Conservation (phyloP, 306 rosid genomes). For the Cicer yamashitae region DNA sequence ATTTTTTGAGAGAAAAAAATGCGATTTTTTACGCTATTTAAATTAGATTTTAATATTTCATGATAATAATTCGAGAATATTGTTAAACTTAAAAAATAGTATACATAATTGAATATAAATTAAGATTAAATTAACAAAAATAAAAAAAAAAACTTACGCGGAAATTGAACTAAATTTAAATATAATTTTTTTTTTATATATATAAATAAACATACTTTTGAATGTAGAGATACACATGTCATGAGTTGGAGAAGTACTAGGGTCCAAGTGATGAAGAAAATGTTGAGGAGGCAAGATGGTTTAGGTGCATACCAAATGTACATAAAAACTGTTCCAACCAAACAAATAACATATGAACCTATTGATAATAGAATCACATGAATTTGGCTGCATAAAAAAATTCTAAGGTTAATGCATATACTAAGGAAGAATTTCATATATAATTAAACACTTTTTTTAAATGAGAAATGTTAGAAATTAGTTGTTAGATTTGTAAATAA, state of each 20-base stretch:
- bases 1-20: constrained; percentile 24
- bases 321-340: constrained; percentile 84
- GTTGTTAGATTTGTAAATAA: too few species aligned
- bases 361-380: constrained; percentile 79
- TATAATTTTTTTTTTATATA: too few species aligned
- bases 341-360: constrained; percentile 68
- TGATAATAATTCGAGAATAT: neutral
- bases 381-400: constrained; percentile 68
- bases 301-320: constrained; percentile 91
- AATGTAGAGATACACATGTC: constrained; percentile 92
- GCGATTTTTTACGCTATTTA: neutral
- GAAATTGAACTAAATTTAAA: too few species aligned
- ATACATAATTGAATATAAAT: too few species aligned
- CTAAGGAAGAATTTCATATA: neutral
- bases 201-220: constrained; percentile 60
- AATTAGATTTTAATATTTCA: too few species aligned
- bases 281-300: constrained; percentile 89
- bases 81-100: too few species aligned
- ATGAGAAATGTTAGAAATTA: too few species aligned
- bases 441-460: neutral
- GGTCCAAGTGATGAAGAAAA: constrained; percentile 94
- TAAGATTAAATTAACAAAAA: too few species aligned
- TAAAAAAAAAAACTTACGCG: too few species aligned
- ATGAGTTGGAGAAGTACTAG: constrained; percentile 88
- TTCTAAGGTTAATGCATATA: neutral